A percentile compares a stretch with the other conserved stretches of the same genome.
Evolutionary conservation across 2,329 filamentous ascomycete genomes (phyloP).

Genomic region (Teratosphaeria gauchensis): DNA sequence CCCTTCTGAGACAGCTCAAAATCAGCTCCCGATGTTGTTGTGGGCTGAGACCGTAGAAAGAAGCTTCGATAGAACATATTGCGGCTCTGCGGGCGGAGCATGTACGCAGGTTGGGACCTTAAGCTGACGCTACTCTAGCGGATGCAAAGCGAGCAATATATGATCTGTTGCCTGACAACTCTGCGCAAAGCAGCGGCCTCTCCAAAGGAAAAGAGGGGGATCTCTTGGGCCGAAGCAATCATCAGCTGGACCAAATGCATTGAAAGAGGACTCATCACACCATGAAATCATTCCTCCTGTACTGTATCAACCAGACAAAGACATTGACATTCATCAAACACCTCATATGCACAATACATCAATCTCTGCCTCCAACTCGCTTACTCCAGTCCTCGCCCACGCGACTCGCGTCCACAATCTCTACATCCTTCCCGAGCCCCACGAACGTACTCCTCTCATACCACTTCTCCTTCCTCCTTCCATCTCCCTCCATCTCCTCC

Average conservation of each 20-base stretch:
- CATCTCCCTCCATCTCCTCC: slow-evolving; percentile 37
- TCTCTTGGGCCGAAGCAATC: too few species aligned
- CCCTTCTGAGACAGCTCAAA: too few species aligned
- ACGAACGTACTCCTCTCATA: slow-evolving; percentile 74
- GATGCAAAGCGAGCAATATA: too few species aligned
- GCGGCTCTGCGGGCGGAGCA: too few species aligned
- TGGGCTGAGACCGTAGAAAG: too few species aligned
- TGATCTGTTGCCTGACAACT: too few species aligned
- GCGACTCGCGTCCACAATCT: slow-evolving; percentile 74
- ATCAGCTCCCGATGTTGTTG: too few species aligned
- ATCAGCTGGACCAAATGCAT: background rate
- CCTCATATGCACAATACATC: background rate
- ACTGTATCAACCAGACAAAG: background rate
- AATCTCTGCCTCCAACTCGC: slow-evolving; percentile 53
- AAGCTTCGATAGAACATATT: too few species aligned
- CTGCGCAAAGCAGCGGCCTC: too few species aligned
- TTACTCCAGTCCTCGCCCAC: slow-evolving; percentile 81
- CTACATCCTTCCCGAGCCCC: slow-evolving; percentile 75
- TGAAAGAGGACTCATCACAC: background rate
- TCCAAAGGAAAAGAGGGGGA: too few species aligned
- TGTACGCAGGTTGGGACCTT: too few species aligned
- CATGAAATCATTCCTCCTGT: background rate
- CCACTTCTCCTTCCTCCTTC: slow-evolving; percentile 45
- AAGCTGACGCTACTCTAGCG: too few species aligned
- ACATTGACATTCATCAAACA: background rate